Evolutionary conservation across 2,329 filamentous ascomycete species (phyloP).

Genomic region (Chrysoporthe deuterocubensis): DNA sequence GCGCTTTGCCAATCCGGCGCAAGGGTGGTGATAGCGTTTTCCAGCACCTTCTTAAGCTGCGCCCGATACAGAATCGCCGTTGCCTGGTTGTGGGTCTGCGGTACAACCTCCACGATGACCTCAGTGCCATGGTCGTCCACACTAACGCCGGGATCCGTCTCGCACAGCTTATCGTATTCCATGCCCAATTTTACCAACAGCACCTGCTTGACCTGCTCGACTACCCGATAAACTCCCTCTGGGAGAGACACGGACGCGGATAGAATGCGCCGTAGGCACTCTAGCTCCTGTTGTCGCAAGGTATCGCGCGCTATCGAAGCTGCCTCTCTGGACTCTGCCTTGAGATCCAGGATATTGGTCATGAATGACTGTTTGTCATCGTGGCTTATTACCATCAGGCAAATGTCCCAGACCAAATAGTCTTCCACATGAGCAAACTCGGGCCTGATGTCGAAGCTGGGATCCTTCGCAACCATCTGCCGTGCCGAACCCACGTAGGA

Average conservation of each 20-base stretch:
- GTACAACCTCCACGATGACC: conserved; percentile 31
- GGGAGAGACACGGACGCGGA: conserved; percentile 45
- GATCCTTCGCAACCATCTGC: conserved; percentile 37
- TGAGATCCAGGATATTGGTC: conserved; percentile 22
- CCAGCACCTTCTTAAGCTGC: conserved; percentile 53
- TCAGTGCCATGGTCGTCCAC: conserved; percentile 45
- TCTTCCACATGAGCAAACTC: conserved; percentile 57
- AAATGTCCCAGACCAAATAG: conserved; percentile 56
- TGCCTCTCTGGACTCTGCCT: neutral
- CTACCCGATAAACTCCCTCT: conserved; percentile 47
- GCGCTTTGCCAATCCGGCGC: conserved; percentile 21
- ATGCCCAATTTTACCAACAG: conserved; percentile 44
- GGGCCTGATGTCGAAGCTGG: conserved; percentile 37
- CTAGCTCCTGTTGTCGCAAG: conserved; percentile 24
- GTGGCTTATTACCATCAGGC: conserved; percentile 41
- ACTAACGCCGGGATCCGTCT: conserved; percentile 43
- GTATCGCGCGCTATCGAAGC: neutral
- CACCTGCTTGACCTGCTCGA: conserved; percentile 38
- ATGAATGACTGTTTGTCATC: conserved; percentile 31
- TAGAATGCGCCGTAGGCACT: conserved; percentile 37
- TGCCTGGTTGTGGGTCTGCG: conserved; percentile 48
- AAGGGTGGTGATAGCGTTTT: conserved; percentile 39
- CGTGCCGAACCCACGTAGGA: conserved; percentile 52
- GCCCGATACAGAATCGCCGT: conserved; percentile 54
- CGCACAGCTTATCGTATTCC: conserved; percentile 48